Evolutionary conservation across 78 protist species (phyloP).

Genomic region (Ministeria vibrans): DNA sequence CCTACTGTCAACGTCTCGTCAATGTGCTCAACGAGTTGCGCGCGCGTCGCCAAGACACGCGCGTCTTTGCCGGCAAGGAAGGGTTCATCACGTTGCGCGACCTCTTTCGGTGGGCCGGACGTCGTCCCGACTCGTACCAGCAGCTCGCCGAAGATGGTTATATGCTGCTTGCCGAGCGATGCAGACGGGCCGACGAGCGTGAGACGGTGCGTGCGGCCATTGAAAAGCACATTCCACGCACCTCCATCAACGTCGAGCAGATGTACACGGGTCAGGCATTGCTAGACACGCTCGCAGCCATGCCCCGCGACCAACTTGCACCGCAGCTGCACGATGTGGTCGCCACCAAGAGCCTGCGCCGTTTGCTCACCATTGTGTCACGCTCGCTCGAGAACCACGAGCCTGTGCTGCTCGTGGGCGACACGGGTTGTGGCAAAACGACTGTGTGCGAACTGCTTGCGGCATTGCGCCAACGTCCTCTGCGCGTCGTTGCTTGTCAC

Average conservation of each 20-base stretch:
- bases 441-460: constrained; percentile 86
- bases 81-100: constrained; percentile 98
- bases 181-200: constrained; percentile 77
- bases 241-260: constrained; percentile 35
- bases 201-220: constrained; percentile 48
- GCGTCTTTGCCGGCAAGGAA: constrained; percentile 59
- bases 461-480: constrained; percentile 8
- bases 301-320: background rate
- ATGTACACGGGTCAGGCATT: too few species aligned
- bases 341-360: constrained; percentile 66
- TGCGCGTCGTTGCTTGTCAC: constrained; percentile 92
- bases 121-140: constrained; percentile 42
- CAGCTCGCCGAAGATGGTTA: constrained; percentile 88
- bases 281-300: too few species aligned
- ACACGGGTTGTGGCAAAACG: constrained; percentile 97
- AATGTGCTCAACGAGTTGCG: constrained; percentile 24
- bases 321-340: constrained; percentile 39
- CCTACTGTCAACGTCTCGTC: constrained; percentile 59
- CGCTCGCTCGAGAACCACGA: constrained; percentile 75
- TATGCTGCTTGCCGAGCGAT: constrained; percentile 88
- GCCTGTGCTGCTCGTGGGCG: constrained; percentile 95
- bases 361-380: constrained; percentile 74
- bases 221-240: constrained; percentile 59
- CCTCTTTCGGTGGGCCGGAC: constrained; percentile 96
- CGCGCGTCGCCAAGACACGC: constrained; percentile 19